phyloP scores from a whole-genome alignment of 805 yeast genomes.

The Candida pseudofarinosa region DNA sequence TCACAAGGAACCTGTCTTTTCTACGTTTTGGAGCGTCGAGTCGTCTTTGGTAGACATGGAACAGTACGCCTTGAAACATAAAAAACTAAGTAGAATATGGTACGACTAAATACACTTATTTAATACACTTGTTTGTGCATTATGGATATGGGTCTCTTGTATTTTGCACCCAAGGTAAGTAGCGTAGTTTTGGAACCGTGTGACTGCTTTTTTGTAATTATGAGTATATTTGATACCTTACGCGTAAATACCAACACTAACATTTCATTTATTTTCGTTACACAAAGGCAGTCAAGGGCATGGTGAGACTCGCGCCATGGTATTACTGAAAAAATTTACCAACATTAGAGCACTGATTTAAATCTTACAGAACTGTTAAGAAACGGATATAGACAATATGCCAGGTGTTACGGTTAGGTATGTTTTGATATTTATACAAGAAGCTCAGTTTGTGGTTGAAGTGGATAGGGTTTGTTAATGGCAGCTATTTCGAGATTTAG shows the following conservation, averaged over 20 bases:
- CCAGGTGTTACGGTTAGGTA: constrained; percentile 99
- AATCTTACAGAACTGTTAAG: not conserved
- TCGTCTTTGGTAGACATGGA: constrained; percentile 24
- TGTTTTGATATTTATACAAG: constrained; percentile 31
- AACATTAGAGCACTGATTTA: not conserved
- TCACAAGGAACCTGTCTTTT: not conserved
- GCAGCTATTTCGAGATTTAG: no score
- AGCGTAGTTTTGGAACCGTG: no score
- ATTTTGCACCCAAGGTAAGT: not conserved
- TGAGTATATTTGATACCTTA: not conserved
- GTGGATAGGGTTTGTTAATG: not conserved
- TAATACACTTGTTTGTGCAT: not conserved
- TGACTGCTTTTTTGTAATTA: not conserved
- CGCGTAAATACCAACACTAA: not conserved
- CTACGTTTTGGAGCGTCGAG: constrained; percentile 25
- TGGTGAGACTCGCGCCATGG: not conserved
- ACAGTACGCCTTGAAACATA: constrained; percentile 20
- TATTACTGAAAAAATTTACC: constrained; percentile 2
- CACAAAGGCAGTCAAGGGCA: not conserved
- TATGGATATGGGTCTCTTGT: not conserved
- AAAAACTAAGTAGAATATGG: constrained; percentile 18
- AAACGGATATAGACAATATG: constrained; percentile 52
- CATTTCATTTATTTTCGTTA: not conserved
- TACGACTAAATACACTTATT: not conserved
- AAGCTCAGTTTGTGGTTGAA: not conserved